Percentiles rank a stretch among this genome's conserved stretches.
Evolutionary conservation across 805 yeast species (phyloP).

Genomic region (Wickerhamomyces bovis): DNA sequence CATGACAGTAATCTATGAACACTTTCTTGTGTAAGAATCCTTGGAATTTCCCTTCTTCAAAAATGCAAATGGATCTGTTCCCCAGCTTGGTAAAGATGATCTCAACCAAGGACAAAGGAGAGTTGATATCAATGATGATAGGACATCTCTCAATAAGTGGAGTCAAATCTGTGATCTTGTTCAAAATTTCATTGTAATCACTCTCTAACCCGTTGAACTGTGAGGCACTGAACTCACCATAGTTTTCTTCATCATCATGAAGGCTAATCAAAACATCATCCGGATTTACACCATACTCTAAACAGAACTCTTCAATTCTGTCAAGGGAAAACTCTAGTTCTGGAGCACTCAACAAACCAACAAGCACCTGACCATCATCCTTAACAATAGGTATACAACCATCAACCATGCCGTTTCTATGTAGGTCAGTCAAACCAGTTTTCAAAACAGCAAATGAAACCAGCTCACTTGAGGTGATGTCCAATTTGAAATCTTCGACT

Average conservation of each 20-base stretch:
- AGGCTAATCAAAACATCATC: constrained; percentile 67
- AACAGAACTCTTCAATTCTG: constrained; percentile 24
- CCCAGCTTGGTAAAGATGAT: constrained; percentile 48
- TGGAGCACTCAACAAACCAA: constrained; percentile 44
- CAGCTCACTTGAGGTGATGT: constrained; percentile 5
- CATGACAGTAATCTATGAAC: constrained; percentile 37
- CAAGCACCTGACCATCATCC: constrained; percentile 16
- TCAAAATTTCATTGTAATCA: constrained; percentile 37
- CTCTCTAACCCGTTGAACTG: constrained; percentile 59
- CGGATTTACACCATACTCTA: constrained; percentile 86
- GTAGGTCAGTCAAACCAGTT: constrained; percentile 31
- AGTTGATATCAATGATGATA: constrained; percentile 38
- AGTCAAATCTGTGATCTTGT: constrained; percentile 31
- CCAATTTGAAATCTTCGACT: constrained; percentile 10
- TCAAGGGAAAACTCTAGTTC: constrained; percentile 49
- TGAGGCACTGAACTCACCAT: constrained; percentile 48
- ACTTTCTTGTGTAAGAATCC: constrained; percentile 50
- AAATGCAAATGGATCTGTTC: constrained; percentile 39
- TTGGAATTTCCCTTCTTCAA: constrained; percentile 40
- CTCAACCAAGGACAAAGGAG: constrained; percentile 46
- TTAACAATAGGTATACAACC: constrained; percentile 47
- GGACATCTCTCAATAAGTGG: constrained; percentile 41
- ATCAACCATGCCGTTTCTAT: constrained; percentile 38
- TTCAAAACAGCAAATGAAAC: constrained; percentile 26
- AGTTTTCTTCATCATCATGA: constrained; percentile 71